Evolutionary conservation across 768 basidiomycete species (phyloP).

Genomic region (Chalciporus piperatus): DNA sequence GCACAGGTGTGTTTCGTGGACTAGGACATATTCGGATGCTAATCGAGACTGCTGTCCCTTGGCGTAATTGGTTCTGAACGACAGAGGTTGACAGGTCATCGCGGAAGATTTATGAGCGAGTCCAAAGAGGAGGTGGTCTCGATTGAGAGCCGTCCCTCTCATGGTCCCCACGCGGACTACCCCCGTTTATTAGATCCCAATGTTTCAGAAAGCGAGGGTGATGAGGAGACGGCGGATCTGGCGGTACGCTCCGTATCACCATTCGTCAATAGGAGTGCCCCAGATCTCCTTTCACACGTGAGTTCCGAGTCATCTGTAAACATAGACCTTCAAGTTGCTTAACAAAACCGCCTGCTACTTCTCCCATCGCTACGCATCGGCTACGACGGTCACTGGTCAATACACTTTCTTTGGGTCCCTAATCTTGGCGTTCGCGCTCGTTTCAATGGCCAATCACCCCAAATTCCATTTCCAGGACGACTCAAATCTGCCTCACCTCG

Average conservation of each 20-base stretch:
- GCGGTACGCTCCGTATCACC: not conserved
- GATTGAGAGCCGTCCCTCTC: not conserved
- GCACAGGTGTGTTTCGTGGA: no score
- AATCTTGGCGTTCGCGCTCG: not conserved
- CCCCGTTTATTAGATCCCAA: slow-evolving; percentile 2
- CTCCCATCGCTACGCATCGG: not conserved
- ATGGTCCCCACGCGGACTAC: not conserved
- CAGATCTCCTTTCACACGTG: slow-evolving; percentile 8
- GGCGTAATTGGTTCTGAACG: no score
- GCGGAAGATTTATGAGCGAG: slow-evolving; percentile 2
- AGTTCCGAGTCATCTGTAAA: slow-evolving; percentile 8
- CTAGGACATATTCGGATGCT: no score
- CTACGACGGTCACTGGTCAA: not conserved
- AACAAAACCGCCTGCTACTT: not conserved
- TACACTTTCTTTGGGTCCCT: no score
- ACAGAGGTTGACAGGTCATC: no score
- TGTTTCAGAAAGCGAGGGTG: slow-evolving; percentile 16
- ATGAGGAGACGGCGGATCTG: slow-evolving; percentile 2
- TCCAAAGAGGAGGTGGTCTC: slow-evolving; percentile 8
- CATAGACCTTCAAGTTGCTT: not conserved
- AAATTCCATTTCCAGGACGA: slow-evolving; percentile 18
- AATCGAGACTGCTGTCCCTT: not conserved
- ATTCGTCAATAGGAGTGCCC: not conserved
- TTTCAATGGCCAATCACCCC: slow-evolving; percentile 6
- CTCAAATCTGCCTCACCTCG: slow-evolving; percentile 1